Conservation (phyloP, 257 asterid species). For the Solanum raphanifolium region DNA sequence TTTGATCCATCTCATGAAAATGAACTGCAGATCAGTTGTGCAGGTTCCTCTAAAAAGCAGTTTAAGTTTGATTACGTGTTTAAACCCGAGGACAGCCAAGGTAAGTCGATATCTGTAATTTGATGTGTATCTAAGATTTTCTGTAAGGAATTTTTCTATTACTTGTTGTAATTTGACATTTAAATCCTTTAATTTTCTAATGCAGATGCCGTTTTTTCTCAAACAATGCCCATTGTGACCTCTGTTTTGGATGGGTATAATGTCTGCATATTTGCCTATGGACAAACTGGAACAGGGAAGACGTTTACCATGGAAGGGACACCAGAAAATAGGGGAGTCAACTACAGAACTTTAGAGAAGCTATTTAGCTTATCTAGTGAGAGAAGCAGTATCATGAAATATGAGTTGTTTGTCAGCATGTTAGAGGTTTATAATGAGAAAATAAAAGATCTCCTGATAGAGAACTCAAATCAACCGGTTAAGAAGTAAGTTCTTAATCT, state of each 20-base stretch:
- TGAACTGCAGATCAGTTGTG: conserved; percentile 63
- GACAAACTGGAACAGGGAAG: conserved; percentile 82
- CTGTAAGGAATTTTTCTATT: neutral
- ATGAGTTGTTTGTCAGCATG: conserved; percentile 87
- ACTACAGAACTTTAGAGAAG: conserved; percentile 79
- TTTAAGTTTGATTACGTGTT: conserved; percentile 82
- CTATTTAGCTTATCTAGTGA: conserved; percentile 58
- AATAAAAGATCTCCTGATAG: conserved; percentile 85
- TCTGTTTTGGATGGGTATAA: conserved; percentile 94
- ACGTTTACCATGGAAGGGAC: conserved; percentile 97
- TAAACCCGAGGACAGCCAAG: conserved; percentile 78
- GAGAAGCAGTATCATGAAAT: conserved; percentile 56
- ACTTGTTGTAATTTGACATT: neutral
- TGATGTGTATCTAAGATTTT: neutral
- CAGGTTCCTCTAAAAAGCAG: conserved; percentile 70
- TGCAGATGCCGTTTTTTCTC: conserved; percentile 67
- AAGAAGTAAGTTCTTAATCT: conserved; percentile 59
- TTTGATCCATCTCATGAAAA: conserved; percentile 68
- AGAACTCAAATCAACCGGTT: conserved; percentile 55
- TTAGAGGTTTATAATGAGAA: conserved; percentile 96
- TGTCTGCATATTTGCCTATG: conserved; percentile 94
- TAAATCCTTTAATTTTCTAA: conserved; percentile 4
- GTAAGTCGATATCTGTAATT: conserved; percentile 17
- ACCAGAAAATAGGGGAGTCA: conserved; percentile 79
- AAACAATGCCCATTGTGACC: conserved; percentile 80